phyloP scores from a whole-genome alignment of 2,329 filamentous ascomycete species.

The Phialocephala sp. region DNA sequence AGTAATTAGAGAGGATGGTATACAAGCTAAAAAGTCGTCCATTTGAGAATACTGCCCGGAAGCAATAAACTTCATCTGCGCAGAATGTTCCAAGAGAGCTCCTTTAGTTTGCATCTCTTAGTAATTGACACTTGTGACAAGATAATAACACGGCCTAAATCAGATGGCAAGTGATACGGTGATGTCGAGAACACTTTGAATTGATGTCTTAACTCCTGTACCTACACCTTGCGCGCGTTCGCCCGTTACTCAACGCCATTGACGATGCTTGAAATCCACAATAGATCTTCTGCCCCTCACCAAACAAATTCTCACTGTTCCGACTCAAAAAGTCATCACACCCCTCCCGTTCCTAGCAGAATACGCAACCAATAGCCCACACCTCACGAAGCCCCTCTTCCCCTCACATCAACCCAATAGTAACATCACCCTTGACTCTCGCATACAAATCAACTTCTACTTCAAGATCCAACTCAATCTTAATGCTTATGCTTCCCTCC shows the following conservation, averaged over 20 bases:
- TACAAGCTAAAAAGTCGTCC: too few relatives aligned
- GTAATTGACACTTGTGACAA: too few relatives aligned
- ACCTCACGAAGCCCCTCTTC: neutral
- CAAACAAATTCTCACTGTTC: neutral
- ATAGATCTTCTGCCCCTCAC: neutral
- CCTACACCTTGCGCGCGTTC: neutral
- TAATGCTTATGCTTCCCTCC: constrained; percentile 9
- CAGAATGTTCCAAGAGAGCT: too few relatives aligned
- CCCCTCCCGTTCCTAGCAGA: too few relatives aligned
- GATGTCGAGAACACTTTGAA: neutral
- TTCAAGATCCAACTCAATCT: constrained; percentile 6
- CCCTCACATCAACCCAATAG: constrained; percentile 15
- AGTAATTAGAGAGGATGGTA: too few relatives aligned
- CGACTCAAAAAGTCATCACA: too few relatives aligned
- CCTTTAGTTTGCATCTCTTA: too few relatives aligned
- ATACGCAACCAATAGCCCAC: too few relatives aligned
- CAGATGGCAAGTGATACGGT: too few relatives aligned
- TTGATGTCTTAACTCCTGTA: neutral
- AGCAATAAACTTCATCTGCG: too few relatives aligned
- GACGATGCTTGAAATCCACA: neutral
- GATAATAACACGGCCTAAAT: too few relatives aligned
- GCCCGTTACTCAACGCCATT: neutral
- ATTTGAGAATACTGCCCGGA: too few relatives aligned
- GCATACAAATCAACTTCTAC: constrained; percentile 10
- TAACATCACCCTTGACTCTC: constrained; percentile 11